Evolutionary conservation across 352 stramenopile genomes (phyloP).

Genomic region (Pythium brassicae): DNA sequence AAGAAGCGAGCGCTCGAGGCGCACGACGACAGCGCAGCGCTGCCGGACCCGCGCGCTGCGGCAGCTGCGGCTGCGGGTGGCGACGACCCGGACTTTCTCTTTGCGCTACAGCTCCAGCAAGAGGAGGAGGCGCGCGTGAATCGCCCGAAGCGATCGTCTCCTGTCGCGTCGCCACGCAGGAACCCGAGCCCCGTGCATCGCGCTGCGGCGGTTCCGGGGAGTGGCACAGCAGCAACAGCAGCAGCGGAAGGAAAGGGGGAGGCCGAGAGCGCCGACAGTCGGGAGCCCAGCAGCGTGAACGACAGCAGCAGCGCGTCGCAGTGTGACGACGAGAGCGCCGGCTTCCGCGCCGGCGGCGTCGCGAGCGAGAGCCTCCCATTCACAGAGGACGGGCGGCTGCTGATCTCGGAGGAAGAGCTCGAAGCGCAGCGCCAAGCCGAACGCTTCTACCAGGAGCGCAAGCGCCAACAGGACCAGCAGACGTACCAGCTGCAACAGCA

Average conservation of each 20-base stretch:
- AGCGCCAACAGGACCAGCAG: conserved; percentile 40
- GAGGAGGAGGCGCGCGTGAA: conserved; percentile 57
- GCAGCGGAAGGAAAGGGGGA: background rate
- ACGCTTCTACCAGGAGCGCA: conserved; percentile 70
- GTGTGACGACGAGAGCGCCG: conserved; percentile 1
- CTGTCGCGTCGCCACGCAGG: conserved; percentile 6
- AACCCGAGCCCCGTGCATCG: conserved; percentile 19
- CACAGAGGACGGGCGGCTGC: conserved; percentile 45
- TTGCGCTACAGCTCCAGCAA: conserved; percentile 70
- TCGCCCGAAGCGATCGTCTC: conserved; percentile 9
- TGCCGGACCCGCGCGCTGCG: too few species aligned
- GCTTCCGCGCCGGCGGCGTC: conserved; percentile 7
- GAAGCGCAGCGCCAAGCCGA: conserved; percentile 67
- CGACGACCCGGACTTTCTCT: conserved; percentile 61
- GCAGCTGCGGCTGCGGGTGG: conserved; percentile 2
- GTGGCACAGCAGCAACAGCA: background rate
- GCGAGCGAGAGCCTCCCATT: conserved; percentile 39
- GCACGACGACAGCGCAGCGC: background rate
- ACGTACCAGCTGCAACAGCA: conserved; percentile 32
- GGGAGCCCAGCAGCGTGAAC: background rate
- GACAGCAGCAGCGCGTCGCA: conserved; percentile 4
- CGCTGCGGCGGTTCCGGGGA: background rate
- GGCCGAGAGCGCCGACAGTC: background rate
- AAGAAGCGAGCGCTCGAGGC: conserved; percentile 18
- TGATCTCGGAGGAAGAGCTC: conserved; percentile 59